Evolutionary conservation across 306 rosid species (phyloP).

Genomic region (Gynostemma pentaphyllum): DNA sequence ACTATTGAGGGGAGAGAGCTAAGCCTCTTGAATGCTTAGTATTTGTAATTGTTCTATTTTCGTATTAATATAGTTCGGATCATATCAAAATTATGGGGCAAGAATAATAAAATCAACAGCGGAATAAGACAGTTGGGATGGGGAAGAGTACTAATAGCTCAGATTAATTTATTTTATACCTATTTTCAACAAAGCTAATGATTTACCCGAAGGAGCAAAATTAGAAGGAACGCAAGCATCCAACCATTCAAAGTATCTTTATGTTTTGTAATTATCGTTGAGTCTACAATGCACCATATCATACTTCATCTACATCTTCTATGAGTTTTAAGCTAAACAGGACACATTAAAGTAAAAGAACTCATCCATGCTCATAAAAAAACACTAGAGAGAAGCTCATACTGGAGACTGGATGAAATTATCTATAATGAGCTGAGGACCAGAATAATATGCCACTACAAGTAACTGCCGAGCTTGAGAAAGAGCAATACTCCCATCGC

Average conservation of each 20-base stretch:
- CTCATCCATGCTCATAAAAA: not conserved
- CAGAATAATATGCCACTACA: slow-evolving; percentile 67
- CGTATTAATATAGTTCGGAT: too few relatives aligned
- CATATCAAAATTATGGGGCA: not conserved
- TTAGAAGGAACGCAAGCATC: not conserved
- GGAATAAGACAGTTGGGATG: not conserved
- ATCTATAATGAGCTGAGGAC: slow-evolving; percentile 72
- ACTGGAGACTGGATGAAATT: slow-evolving; percentile 76
- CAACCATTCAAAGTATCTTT: not conserved
- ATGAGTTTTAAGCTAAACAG: not conserved
- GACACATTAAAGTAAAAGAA: not conserved
- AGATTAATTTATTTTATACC: not conserved
- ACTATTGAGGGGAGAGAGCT: too few relatives aligned
- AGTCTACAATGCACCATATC: not conserved
- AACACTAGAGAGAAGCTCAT: slow-evolving; percentile 24
- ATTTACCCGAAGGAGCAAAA: not conserved
- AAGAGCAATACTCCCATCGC: slow-evolving; percentile 61
- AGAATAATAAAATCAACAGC: not conserved
- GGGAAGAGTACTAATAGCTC: not conserved
- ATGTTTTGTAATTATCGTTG: not conserved
- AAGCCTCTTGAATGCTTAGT: too few relatives aligned
- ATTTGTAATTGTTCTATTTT: too few relatives aligned
- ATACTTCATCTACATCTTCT: slow-evolving; percentile 2
- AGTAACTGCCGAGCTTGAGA: slow-evolving; percentile 61
- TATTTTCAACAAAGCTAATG: not conserved